phyloP scores from a whole-genome alignment of 805 yeast genomes.

The Metschnikowia hibisci region DNA sequence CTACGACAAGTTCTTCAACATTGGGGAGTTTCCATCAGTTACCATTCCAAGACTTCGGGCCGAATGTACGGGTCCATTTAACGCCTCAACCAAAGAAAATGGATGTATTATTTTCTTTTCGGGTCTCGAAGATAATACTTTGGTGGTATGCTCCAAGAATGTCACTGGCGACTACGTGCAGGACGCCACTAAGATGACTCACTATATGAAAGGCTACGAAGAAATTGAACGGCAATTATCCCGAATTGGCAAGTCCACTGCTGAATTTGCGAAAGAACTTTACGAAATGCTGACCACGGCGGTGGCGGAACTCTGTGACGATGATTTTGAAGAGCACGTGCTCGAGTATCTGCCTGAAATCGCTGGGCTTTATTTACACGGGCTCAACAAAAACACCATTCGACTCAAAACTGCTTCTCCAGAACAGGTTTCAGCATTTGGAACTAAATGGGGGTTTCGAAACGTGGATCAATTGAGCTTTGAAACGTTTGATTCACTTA shows the following conservation, averaged over 20 bases:
- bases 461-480: constrained; percentile 46
- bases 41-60: constrained; percentile 3
- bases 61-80: constrained; percentile 69
- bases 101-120: constrained; percentile 88
- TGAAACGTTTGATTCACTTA: constrained; percentile 38
- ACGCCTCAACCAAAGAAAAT: constrained; percentile 79
- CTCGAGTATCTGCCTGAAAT: constrained; percentile 60
- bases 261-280: constrained; percentile 55
- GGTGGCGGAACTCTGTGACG: constrained; percentile 91
- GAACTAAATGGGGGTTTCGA: constrained; percentile 65
- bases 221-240: constrained; percentile 55
- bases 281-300: constrained; percentile 63
- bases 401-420: constrained; percentile 64
- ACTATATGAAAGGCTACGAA: constrained; percentile 67
- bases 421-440: constrained; percentile 57
- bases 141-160: constrained; percentile 88
- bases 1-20: constrained; percentile 89
- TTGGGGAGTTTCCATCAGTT: constrained; percentile 48
- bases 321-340: constrained; percentile 89
- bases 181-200: constrained; percentile 45
- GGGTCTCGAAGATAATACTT: constrained; percentile 68
- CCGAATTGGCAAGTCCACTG: constrained; percentile 32
- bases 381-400: constrained; percentile 67
- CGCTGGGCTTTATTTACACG: constrained; percentile 88
- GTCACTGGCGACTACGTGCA: constrained; percentile 58